Percentiles rank a stretch among this genome's conserved stretches.
Conservation (phyloP, 2,329 filamentous ascomycete species). For the Coniochaeta prunicola region DNA sequence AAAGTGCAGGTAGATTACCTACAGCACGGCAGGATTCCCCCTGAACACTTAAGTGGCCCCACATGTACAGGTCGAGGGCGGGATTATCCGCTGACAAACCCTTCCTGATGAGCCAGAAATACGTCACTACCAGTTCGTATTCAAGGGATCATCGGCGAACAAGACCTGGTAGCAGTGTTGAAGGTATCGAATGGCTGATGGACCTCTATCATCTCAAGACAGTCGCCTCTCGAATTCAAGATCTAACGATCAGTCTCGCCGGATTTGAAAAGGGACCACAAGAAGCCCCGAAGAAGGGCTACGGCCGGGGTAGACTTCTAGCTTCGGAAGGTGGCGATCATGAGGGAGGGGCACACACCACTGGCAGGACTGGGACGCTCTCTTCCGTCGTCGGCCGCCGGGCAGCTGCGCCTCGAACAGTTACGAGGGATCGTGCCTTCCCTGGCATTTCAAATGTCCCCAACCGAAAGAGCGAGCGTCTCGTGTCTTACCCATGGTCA, state of each 20-base stretch:
- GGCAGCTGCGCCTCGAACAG: background rate
- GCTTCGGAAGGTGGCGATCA: background rate
- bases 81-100: background rate
- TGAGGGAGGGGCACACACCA: background rate
- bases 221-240: background rate
- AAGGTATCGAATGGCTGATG: background rate
- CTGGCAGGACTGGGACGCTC: background rate
- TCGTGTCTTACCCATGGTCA: background rate
- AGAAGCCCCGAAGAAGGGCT: background rate
- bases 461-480: background rate
- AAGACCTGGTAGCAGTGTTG: background rate
- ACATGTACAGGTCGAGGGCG: slow-evolving; percentile 2
- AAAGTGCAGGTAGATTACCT: no score
- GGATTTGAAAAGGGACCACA: background rate
- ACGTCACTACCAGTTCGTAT: background rate
- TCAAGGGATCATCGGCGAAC: background rate
- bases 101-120: background rate
- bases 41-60: background rate
- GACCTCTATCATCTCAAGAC: background rate
- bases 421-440: background rate
- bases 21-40: background rate
- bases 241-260: background rate
- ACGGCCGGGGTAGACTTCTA: background rate
- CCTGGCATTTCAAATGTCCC: background rate
- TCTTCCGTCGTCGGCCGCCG: background rate